A percentile compares a stretch with the other conserved stretches of the same genome.
These are phyloP conservation scores for Sporothrix globosa DNA, from an alignment of 2,329 filamentous ascomycete genomes.

Conservation along the genomic window DNA sequence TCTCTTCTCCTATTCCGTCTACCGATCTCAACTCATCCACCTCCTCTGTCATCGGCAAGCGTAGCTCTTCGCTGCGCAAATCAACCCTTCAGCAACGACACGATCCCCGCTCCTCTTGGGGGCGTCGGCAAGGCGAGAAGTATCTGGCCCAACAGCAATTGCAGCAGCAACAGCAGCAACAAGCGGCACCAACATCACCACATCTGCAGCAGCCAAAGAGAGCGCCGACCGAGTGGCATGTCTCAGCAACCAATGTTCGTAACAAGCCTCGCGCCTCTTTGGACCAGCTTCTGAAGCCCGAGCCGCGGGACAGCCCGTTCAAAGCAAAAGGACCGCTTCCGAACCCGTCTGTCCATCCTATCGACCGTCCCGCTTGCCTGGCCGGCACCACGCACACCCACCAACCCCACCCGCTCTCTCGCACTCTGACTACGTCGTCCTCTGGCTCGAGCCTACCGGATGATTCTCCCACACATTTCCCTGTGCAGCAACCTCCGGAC, in stretches of 20 bases:
- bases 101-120: conserved; percentile 67
- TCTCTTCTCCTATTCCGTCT: conserved; percentile 46
- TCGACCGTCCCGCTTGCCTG: conserved; percentile 43
- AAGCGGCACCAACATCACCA: conserved; percentile 17
- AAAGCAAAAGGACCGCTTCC: conserved; percentile 56
- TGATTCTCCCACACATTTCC: conserved; percentile 69
- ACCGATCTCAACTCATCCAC: conserved; percentile 38
- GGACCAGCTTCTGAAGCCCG: conserved; percentile 73
- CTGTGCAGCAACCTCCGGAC: conserved; percentile 56
- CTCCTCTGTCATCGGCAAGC: conserved; percentile 55
- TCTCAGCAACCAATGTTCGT: conserved; percentile 59
- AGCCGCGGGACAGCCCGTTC: conserved; percentile 66
- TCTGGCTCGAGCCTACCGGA: conserved; percentile 77
- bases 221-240: conserved; percentile 37
- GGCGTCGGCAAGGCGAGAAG: conserved; percentile 61
- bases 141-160: conserved; percentile 51
- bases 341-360: conserved; percentile 57
- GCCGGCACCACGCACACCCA: conserved; percentile 40
- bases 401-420: conserved; percentile 80
- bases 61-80: conserved; percentile 77
- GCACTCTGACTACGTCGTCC: conserved; percentile 83
- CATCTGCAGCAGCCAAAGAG: conserved; percentile 30
- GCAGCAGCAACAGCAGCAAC: conserved; percentile 50
- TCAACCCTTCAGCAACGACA: conserved; percentile 87
- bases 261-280: conserved; percentile 74